Evolutionary conservation across 1,139 yeast species (phyloP), one percentile per base, ranked within the genome.

Genomic region (Candida albicans): DNA sequence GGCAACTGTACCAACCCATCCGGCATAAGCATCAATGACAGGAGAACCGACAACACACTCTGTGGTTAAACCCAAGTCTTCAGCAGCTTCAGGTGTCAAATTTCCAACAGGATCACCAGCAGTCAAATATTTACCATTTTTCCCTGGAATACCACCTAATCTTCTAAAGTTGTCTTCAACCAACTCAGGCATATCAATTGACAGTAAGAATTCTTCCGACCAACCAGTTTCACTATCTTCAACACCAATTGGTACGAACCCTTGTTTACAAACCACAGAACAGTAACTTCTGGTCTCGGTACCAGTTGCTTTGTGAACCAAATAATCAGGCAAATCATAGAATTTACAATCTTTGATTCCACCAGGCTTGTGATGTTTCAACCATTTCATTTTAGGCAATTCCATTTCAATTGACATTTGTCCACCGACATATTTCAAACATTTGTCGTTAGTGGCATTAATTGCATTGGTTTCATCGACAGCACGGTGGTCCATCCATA

Each of bases 401-500:
- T 93, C 98, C 98, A 91, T 91, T 67, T 93, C 99, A 58, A 93
- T 84, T 39, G 97, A 89, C 97, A 93, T 91, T 57, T 84, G 87
- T 14, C 99, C 99, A 42, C 99, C 99, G 11, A 93, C 99, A 61
- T 89, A 93, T 62, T 87, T 85, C 57, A 93, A 76, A 49, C 87
- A 79, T 56, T 79, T 81, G 61, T 89, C 95, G 34, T 78, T 78
- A 1, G 96, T 85, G 38, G 84, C 81, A 64, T 91, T 91, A 64
- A 93, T 90, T 43, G 72, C 77, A 49, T 80, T 70, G 15, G 97
- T 90, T 63, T 91, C 96, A n/a, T 73, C 73, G n/a, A 75, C 82
- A 1, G 99, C 97, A 52, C 99, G 79, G 65, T 93, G 99, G 67
- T 93, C 99, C 97, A 93, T 91, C 98, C 99, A 93, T 47, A 93